Evolutionary conservation across 306 rosid genomes (phyloP), one percentile per base, ranked within the genome.

Genomic region (Calophaca sinica): DNA sequence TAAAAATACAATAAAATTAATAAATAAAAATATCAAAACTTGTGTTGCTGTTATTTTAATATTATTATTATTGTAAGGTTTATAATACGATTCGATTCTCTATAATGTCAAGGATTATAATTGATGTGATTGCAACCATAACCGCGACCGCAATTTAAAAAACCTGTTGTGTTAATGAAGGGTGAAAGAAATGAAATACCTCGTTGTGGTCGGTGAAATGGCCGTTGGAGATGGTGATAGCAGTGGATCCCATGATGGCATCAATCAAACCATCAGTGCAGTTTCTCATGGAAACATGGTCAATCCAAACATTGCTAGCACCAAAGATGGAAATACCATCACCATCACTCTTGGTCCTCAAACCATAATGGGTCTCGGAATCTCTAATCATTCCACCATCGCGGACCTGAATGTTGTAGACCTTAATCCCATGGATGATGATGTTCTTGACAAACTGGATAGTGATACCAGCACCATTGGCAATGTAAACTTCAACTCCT

Each of bases 281-380:
- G 0, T 68, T 81, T 26, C 74, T 81, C 98, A 91, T 90, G 60
- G 98, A 93, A 8, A 89, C 87, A 33, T 93, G 98, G 51, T 93
- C 97, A 11, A 91, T 80, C 98, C 98, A 93, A 32, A 93, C 0
- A 59, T 89, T 85, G 62, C 93, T 84, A 4, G 93, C 5, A 11
- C 93, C 89, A 14, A 84, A 93, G 80, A 93, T 80, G 54, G 98
- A 90, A 68, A 91, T 91, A 0, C 93, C 97, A 28, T 91, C 98
- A 7, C 98, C 97, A 11, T 93, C 98, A 36, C 96, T 91, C 63
- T 0, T 2, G 0, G 93, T 89, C 71, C 98, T 87, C 0, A 69
- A 1, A 20, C 98, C 98, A 9, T 48, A 41, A 67, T 93, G 97
- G 3, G 3, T 11, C 3, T 54, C 81, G 2, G 87, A 61, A 41